Base-by-base conservation (phyloP, 164 flowering plant genomes). In the Stephania japonica region DNA sequence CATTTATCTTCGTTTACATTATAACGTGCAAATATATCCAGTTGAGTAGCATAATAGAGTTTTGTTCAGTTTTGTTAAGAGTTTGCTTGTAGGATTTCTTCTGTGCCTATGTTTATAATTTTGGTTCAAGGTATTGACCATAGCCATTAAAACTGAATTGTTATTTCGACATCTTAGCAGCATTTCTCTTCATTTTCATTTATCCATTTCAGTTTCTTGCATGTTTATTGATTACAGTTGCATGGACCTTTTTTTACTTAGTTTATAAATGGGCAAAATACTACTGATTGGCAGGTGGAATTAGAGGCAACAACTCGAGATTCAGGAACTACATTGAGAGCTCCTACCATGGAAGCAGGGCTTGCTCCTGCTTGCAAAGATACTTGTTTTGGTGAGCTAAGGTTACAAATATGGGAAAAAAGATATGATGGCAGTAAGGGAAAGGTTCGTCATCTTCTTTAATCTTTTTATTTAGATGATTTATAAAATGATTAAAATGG, bases 321-420 rank as follows among this genome's bases (percentile, higher is more conserved):
- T 77, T 84, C 89, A 5, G 99, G 99, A 7, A 88, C 91, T 16
- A 73, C 96, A 56, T 76, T 95, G 82, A 90, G 98, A 49, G 98
- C 99, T 76, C 99, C 99, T 67, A 93, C 99, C 21, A 42, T 71
- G 53, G 98, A 95, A 78, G 82, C 87, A 76, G 99, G 99, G 61
- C 85, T 95, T 78, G 86, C 91, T 78, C 91, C 90, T 53, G 93
- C 96, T 65, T 95, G 99, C 76, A 95, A 78, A 80, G 99, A 95
- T 81, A 85, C 91, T 64, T 95, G 99, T 84, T 87, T 62, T 73
- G 97, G 90, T 65, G 85, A 79, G 13, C 76, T 92, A 38, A 89
- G 80, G 77, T 76, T 95, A 78, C 85, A 73, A 73, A 47, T 95
- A 43, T 95, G 97, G 96, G 97, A 95, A 76, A 79, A 75, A 69